phyloP scores from a whole-genome alignment of 179 eudicot genomes.

The Actinidia chinensis region DNA sequence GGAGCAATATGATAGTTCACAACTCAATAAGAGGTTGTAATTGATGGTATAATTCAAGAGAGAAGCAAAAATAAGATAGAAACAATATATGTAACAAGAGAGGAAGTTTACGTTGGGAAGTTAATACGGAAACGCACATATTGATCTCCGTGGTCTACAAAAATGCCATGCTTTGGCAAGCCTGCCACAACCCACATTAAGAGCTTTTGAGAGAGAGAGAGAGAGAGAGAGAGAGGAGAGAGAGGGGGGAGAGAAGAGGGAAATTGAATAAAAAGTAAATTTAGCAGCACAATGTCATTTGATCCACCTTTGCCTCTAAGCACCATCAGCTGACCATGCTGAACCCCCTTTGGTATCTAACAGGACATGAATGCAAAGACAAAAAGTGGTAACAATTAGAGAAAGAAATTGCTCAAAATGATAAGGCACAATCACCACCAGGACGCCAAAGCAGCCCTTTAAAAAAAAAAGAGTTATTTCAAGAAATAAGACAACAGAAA shows the following conservation, averaged over 20 bases:
- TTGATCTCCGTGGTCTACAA: constrained; percentile 75
- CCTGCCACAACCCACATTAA: constrained; percentile 44
- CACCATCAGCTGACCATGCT: constrained; percentile 68
- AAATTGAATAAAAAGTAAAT: neutral
- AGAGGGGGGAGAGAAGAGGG: too few species aligned
- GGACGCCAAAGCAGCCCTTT: constrained; percentile 1
- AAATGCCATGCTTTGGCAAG: constrained; percentile 69
- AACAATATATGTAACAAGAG: neutral
- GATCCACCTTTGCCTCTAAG: constrained; percentile 79
- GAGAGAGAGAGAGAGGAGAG: neutral
- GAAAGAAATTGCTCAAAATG: constrained; percentile 9
- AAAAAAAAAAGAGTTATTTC: neutral
- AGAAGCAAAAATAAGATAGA: neutral
- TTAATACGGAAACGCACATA: constrained; percentile 70
- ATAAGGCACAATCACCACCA: neutral
- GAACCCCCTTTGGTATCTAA: constrained; percentile 91
- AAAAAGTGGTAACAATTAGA: constrained; percentile 6
- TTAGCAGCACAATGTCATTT: constrained; percentile 5
- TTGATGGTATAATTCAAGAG: neutral
- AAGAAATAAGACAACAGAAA: constrained; percentile 1
- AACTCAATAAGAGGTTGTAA: neutral
- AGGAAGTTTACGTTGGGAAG: constrained; percentile 65
- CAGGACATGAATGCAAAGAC: constrained; percentile 12
- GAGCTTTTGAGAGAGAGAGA: neutral
- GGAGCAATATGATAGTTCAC: too few species aligned